Evolutionary conservation across 768 basidiomycete species (phyloP), one percentile per base, ranked within the genome.

Genomic region (Filobasidium floriforme): DNA sequence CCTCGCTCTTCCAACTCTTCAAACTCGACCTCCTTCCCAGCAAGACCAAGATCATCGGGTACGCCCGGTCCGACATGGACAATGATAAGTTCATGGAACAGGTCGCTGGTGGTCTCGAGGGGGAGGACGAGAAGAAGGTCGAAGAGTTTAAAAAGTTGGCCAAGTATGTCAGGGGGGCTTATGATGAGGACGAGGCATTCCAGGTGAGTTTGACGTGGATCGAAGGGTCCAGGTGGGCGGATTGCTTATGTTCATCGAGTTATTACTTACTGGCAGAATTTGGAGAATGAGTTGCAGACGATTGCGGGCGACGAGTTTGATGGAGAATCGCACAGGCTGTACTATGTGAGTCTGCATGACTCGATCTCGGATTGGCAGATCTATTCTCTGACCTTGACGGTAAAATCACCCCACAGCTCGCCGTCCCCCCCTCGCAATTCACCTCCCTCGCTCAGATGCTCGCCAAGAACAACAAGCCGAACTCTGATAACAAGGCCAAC

Each of bases 151-250:
- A 68, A 29, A 57, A 62, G n/a, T 61, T 71, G 18, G 59, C 60
- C 41, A 60, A 28, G 12, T 71, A 71, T 57, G 43, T 60, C 7
- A 46, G 60, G 43, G 70, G 70, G 1, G 59, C 67, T 14, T 71
- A 71, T 62, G 70, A 71, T 41, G 61, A 71, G 55, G 70, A 71
- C 49, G 65, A 68, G n/a, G 62, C 63, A 1, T 68, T 68, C 67
- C 29, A 68, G 29, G 54, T 57, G 26, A 57, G 46, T 51, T 24
- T 18, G 24, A 3, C 46, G 18, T 51, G 46, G 46, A 3, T 4
- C 12, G 19, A 24, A 24, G 12, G 46, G 46, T 51, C 6, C 12
- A 12, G 12, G 24, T 12, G 6, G 46, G 12, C 19, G 24, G 60
- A n/a, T 7, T 60, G 37, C 29, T 40, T 7, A 28, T n/a, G n/a